These are phyloP conservation scores for Saccharomyces hybrid DNA, from an alignment of 1,139 yeast genomes.

Conservation along the genomic window DNA sequence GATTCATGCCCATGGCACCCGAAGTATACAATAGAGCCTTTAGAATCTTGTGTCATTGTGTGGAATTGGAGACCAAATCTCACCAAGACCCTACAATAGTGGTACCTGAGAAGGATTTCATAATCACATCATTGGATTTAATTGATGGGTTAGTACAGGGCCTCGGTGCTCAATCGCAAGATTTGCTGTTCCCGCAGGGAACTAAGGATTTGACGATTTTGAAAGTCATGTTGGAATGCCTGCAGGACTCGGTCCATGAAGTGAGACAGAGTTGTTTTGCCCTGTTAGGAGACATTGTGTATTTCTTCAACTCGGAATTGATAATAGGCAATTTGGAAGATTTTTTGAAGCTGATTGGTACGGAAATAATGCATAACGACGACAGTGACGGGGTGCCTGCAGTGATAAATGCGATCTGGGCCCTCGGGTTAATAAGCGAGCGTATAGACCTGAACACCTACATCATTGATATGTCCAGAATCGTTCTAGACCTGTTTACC, in stretches of 20 bases:
- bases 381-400: slow-evolving; percentile 45
- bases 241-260: slow-evolving; percentile 71
- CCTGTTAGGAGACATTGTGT: slow-evolving; percentile 74
- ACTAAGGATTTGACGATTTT: slow-evolving; percentile 40
- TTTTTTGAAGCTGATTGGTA: slow-evolving; percentile 56
- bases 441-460: slow-evolving; percentile 56
- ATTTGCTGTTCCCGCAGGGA: slow-evolving; percentile 41
- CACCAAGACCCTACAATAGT: slow-evolving; percentile 61
- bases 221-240: slow-evolving; percentile 58
- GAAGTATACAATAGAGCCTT: slow-evolving; percentile 80
- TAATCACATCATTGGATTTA: slow-evolving; percentile 81
- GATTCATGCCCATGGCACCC: slow-evolving; percentile 82
- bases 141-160: slow-evolving; percentile 93
- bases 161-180: slow-evolving; percentile 54
- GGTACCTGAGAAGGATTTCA: slow-evolving; percentile 83
- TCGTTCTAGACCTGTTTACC: slow-evolving; percentile 57
- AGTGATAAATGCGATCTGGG: slow-evolving; percentile 88
- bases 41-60: slow-evolving; percentile 57
- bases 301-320: slow-evolving; percentile 39
- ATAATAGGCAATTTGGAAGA: slow-evolving; percentile 38
- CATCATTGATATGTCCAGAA: slow-evolving; percentile 49
- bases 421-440: slow-evolving; percentile 77
- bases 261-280: slow-evolving; percentile 93
- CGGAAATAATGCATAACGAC: slow-evolving; percentile 44
- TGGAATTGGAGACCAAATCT: slow-evolving; percentile 58